Conservation (phyloP, 805 yeast species). For the Tetrapisispora namnaoensis region DNA sequence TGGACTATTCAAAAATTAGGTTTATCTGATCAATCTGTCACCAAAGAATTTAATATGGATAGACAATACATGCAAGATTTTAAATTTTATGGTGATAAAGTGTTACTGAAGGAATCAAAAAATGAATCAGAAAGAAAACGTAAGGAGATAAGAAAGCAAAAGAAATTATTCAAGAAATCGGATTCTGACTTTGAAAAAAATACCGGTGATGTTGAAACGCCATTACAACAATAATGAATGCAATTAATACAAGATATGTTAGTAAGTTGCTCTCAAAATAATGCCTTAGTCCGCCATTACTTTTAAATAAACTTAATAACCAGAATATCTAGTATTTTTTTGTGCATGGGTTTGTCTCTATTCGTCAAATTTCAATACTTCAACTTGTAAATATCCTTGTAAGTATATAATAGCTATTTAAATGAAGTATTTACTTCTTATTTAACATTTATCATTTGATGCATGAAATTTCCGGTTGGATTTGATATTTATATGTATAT, state of each 20-base stretch:
- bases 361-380: neutral
- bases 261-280: neutral
- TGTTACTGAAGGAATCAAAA: conserved; percentile 48
- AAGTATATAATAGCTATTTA: neutral
- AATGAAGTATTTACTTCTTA: neutral
- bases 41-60: conserved; percentile 72
- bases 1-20: conserved; percentile 85
- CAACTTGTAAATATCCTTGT: conserved; percentile 1
- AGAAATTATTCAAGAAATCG: conserved; percentile 18
- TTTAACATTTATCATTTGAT: neutral
- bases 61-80: conserved; percentile 69
- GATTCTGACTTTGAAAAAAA: neutral
- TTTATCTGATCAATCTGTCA: conserved; percentile 67
- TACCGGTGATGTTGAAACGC: neutral
- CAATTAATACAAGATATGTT: no score
- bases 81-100: conserved; percentile 63
- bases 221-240: neutral
- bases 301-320: neutral
- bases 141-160: conserved; percentile 39
- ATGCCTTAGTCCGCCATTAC: neutral
- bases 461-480: neutral
- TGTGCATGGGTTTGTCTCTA: no score
- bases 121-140: conserved; percentile 38
- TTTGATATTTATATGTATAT: neutral
- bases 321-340: no score